Evolutionary conservation across 768 basidiomycete genomes (phyloP).

Genomic region (Pholiota molesta): DNA sequence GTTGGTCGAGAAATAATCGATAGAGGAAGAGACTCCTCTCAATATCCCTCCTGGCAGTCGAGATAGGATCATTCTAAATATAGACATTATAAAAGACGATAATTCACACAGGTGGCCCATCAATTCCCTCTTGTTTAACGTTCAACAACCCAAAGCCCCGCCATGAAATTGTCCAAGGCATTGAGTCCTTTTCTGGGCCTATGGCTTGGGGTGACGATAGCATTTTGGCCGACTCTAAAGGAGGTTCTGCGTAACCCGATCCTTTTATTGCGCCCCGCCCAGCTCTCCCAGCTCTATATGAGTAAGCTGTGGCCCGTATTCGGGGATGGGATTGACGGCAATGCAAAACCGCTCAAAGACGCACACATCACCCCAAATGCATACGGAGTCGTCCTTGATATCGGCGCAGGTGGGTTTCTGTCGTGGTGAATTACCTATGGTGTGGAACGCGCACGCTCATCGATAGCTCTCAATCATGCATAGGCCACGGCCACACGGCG

Average conservation of each 20-base stretch:
- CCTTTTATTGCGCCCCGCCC: conserved; percentile 45
- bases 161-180: background rate
- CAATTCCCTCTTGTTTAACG: background rate
- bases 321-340: conserved; percentile 48
- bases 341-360: conserved; percentile 41
- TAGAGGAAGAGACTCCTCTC: no score
- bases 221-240: conserved; percentile 44
- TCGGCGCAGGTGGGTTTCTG: conserved; percentile 60
- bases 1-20: no score
- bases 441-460: background rate
- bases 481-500: conserved; percentile 68
- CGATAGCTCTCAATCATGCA: background rate
- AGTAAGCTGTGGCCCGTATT: conserved; percentile 56
- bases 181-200: background rate
- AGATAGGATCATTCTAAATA: background rate
- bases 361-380: conserved; percentile 56
- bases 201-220: conserved; percentile 16
- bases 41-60: background rate
- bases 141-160: background rate
- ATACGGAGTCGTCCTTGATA: conserved; percentile 61
- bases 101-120: background rate
- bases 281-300: conserved; percentile 59
- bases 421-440: no score
- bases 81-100: background rate
- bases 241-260: conserved; percentile 42